phyloP scores from a whole-genome alignment of 2,329 filamentous ascomycete species.

The Diaporthe sp. region DNA sequence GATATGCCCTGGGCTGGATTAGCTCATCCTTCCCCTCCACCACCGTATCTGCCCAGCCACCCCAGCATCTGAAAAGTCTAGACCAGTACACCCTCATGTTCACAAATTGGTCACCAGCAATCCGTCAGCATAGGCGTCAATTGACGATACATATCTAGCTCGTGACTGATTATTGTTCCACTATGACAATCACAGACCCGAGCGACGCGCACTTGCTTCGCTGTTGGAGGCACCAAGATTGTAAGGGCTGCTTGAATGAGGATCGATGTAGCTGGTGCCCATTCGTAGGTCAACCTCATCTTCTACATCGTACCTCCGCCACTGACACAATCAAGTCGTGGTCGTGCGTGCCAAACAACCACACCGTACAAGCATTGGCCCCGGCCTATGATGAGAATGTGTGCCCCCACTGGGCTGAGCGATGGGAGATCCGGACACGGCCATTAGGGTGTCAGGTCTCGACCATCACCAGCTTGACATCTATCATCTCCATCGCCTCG shows the following conservation, averaged over 20 bases:
- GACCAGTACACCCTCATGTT: not conserved
- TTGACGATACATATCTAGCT: not conserved
- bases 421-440: conserved; percentile 58
- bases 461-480: conserved; percentile 56
- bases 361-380: conserved; percentile 61
- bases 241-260: conserved; percentile 59
- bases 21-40: conserved; percentile 32
- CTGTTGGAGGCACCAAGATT: conserved; percentile 67
- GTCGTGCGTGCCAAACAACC: conserved; percentile 67
- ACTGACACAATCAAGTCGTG: conserved; percentile 57
- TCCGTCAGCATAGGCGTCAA: not conserved
- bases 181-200: conserved; percentile 41
- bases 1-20: conserved; percentile 3
- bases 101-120: not conserved
- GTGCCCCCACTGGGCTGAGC: conserved; percentile 66
- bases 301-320: not conserved
- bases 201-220: conserved; percentile 59
- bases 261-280: conserved; percentile 67
- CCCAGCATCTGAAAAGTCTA: too few species aligned
- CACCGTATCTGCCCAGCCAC: not conserved
- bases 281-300: conserved; percentile 54
- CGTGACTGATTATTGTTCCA: not conserved
- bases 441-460: conserved; percentile 58
- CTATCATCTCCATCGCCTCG: conserved; percentile 51
- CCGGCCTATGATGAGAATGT: conserved; percentile 64